A percentile compares a stretch with the other conserved stretches of the same genome.
Evolutionary conservation across 305 asterid species (phyloP).

Genomic region (Ajuga reptans): DNA sequence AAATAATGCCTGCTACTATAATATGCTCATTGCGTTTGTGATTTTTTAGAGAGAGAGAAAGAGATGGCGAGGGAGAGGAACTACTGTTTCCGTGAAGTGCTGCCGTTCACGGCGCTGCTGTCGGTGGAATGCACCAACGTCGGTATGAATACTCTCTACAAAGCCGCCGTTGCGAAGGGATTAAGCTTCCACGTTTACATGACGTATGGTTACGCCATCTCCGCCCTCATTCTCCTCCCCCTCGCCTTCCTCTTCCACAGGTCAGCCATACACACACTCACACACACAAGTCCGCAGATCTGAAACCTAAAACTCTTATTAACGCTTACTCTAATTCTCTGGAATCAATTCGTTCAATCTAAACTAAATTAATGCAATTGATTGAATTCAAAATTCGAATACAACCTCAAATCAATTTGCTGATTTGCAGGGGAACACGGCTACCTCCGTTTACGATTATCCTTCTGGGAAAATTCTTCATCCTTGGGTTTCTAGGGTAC

Average conservation of each 20-base stretch:
- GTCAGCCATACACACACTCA: background rate
- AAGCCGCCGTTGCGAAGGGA: conserved; percentile 37
- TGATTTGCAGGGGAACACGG: conserved; percentile 24
- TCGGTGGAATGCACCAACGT: conserved; percentile 32
- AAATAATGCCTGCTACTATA: no score
- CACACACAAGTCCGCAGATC: no score
- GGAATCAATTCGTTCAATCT: no score
- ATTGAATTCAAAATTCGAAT: no score
- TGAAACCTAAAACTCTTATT: no score
- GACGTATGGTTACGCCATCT: conserved; percentile 32
- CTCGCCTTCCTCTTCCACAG: conserved; percentile 33
- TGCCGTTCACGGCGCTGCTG: conserved; percentile 32
- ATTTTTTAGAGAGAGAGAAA: background rate
- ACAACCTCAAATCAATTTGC: no score
- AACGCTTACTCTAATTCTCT: no score
- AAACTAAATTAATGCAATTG: no score
- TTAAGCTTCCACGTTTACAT: conserved; percentile 32
- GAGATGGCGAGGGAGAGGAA: conserved; percentile 20
- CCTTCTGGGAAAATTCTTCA: conserved; percentile 26
- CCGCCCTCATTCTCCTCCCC: conserved; percentile 35
- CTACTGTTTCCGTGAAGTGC: conserved; percentile 16
- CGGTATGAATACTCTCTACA: conserved; percentile 32
- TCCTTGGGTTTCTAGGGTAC: conserved; percentile 39
- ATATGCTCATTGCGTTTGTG: no score
- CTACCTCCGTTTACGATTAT: conserved; percentile 29